Conservation (phyloP, 495 filamentous ascomycete species). For the Talaromyces nanjingensis region DNA sequence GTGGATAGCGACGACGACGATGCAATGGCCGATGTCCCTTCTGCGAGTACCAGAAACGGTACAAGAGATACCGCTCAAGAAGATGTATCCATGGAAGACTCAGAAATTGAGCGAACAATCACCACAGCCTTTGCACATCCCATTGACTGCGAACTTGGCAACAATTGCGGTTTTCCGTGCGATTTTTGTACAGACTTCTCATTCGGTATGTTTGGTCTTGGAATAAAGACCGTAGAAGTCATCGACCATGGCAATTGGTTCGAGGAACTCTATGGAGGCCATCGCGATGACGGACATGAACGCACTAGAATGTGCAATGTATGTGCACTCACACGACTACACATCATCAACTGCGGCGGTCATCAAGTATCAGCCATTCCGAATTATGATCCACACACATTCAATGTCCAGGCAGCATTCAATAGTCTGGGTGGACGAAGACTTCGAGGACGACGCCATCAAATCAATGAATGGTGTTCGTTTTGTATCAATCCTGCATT, state of each 20-base stretch:
- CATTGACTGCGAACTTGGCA: conserved; percentile 23
- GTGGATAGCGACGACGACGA: not conserved
- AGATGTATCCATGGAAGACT: not conserved
- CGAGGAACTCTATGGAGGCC: conserved; percentile 26
- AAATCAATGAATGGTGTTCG: conserved; percentile 28
- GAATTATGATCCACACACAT: conserved; percentile 10
- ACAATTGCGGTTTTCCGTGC: conserved; percentile 20
- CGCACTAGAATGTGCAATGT: conserved; percentile 30
- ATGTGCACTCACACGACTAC: conserved; percentile 27
- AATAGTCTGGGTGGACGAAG: conserved; percentile 11
- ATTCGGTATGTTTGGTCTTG: conserved; percentile 32
- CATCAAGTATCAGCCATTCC: conserved; percentile 23
- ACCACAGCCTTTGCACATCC: conserved; percentile 32
- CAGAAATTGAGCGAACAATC: conserved; percentile 13
- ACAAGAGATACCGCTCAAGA: not conserved
- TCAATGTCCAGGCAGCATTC: conserved; percentile 20
- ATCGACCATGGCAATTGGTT: conserved; percentile 14
- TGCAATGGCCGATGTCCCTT: not conserved
- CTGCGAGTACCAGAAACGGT: not conserved
- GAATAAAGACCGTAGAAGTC: conserved; percentile 19
- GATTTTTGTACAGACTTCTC: conserved; percentile 29
- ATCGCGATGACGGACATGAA: conserved; percentile 19
- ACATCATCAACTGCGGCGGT: conserved; percentile 22
- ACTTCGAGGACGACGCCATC: conserved; percentile 9
- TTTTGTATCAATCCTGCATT: conserved; percentile 33